phyloP scores from a whole-genome alignment of 371 early-diverging fungal genomes.

The Mortierella sp. region DNA sequence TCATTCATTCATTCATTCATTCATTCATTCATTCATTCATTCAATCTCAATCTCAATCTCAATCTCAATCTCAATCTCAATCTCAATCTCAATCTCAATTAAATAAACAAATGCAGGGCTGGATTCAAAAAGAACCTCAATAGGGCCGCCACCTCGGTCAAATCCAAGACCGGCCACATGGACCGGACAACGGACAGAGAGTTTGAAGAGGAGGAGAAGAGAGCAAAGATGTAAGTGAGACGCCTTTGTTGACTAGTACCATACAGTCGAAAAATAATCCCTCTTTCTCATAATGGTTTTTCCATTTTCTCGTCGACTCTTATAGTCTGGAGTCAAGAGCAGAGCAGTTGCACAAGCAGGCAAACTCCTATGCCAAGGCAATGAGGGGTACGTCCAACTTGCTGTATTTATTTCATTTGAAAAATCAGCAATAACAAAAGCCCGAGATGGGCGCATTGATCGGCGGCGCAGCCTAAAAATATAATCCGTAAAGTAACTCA shows the following conservation, averaged over 20 bases:
- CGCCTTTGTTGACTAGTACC: too few relatives aligned
- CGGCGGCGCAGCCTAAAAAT: neutral
- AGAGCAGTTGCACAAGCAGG: slow-evolving; percentile 87
- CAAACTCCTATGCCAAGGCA: slow-evolving; percentile 92
- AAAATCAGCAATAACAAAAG: slow-evolving; percentile 4
- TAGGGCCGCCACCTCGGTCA: slow-evolving; percentile 84
- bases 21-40: too few relatives aligned
- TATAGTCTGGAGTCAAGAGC: slow-evolving; percentile 86
- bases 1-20: too few relatives aligned
- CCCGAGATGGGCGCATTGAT: too few relatives aligned
- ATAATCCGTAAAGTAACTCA: neutral
- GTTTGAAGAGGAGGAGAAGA: slow-evolving; percentile 88
- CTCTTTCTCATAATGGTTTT: too few relatives aligned
- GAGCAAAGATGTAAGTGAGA: slow-evolving; percentile 77
- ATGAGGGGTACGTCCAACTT: slow-evolving; percentile 69
- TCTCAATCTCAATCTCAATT: too few relatives aligned
- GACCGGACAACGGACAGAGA: slow-evolving; percentile 70
- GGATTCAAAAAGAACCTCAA: slow-evolving; percentile 89
- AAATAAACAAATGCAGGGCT: slow-evolving; percentile 61
- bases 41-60: too few relatives aligned
- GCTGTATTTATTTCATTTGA: neutral
- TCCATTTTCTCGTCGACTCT: neutral
- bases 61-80: too few relatives aligned
- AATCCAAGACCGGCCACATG: slow-evolving; percentile 19
- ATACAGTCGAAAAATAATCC: too few relatives aligned